These are phyloP conservation scores for Dactylis glomerata DNA, from an alignment of 176 grass and related monocot species.

Conservation along the genomic window DNA sequence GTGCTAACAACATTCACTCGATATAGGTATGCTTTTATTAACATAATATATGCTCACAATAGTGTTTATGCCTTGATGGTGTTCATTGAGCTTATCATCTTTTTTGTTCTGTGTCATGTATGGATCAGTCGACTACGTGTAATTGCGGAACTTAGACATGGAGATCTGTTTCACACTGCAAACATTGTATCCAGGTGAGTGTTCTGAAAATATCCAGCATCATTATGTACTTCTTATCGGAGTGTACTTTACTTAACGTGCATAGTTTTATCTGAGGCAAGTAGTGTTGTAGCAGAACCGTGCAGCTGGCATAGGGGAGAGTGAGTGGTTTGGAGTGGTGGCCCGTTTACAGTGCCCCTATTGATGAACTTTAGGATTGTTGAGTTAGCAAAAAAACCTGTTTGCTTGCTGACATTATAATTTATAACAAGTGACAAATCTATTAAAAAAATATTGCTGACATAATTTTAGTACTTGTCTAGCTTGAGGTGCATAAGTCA, in stretches of 20 bases:
- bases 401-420: background rate
- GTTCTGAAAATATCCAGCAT: background rate
- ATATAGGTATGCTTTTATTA: constrained; percentile 60
- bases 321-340: background rate
- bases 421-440: background rate
- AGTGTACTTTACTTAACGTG: background rate
- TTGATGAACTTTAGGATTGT: background rate
- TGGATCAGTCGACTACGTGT: constrained; percentile 72
- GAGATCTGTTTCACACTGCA: constrained; percentile 94
- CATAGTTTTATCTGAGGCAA: constrained; percentile 13
- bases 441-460: background rate
- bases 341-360: background rate
- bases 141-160: constrained; percentile 96
- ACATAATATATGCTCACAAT: background rate
- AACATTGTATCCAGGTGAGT: constrained; percentile 99
- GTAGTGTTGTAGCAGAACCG: background rate
- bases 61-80: background rate
- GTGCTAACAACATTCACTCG: constrained; percentile 96
- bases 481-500: constrained; percentile 1
- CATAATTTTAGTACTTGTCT: background rate
- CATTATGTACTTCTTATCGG: background rate
- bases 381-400: background rate
- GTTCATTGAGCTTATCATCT: background rate
- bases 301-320: background rate
- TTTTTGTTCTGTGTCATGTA: constrained; percentile 26